Evolutionary conservation across 441 rosid species (phyloP), one percentile per base, ranked within the genome.

Genomic region (Syzygium syzygioides): DNA sequence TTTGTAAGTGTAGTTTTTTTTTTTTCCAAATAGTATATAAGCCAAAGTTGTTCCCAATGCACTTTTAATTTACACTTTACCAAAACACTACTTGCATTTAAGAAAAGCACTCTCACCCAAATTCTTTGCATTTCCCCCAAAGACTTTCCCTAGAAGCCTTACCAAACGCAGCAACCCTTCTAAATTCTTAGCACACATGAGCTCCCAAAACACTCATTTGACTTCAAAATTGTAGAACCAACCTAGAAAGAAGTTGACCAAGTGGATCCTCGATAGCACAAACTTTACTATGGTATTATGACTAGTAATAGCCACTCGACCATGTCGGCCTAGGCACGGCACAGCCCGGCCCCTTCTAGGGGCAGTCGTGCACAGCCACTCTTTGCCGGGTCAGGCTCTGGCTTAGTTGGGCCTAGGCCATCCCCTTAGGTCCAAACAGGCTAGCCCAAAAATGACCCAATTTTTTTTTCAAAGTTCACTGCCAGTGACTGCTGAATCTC

Each of bases 251-350:
- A 56, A 56, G 60, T 56, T 56, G 60, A 23, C 12, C 60, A 56
- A 56, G 26, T 56, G 60, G 5, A 20, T 34, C 37, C 60, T 19
- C 12, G 12, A 56, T 1, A 56, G 60, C 12, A 56, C 60, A 20
- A 9, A 56, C 60, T 55, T 8, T 56, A 20, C 60, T 9, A 20
- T n/a, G 56, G 23, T 18, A 55, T 55, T 56, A 20, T 56, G 60
- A 56, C 60, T 0, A 23, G 28, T 56, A 56, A 56, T 0, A 0
- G 13, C 62, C 62, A 57, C n/a, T 4, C 62, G 28, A 25, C 6
- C 14, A 5, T 0, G 2, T 57, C 26, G 62, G 62, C n/a, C 62
- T 23, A 57, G 25, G 62, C 6, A 25, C n/a, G 0, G 28, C 6
- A 25, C 4, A 57, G 28, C 62, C 6, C 62, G 0, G 3, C 59